Evolutionary conservation across 2,329 filamentous ascomycete genomes (phyloP).

Genomic region (Verticillium zaregamsianum): DNA sequence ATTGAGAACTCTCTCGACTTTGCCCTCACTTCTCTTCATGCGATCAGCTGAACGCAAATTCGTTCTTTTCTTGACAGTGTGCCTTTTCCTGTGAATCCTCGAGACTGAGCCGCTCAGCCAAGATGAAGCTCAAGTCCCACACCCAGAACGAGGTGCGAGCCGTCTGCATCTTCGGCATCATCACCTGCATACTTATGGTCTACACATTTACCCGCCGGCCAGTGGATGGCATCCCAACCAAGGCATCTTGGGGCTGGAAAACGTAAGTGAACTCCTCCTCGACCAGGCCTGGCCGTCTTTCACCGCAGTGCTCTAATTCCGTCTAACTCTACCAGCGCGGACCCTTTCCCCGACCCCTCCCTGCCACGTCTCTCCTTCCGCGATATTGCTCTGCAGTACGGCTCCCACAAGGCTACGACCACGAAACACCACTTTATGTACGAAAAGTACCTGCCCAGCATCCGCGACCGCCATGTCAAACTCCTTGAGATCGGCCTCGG

Average conservation of each 20-base stretch:
- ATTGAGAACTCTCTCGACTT: neutral
- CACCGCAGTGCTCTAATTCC: neutral
- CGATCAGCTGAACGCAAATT: neutral
- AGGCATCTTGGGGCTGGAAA: conserved; percentile 6
- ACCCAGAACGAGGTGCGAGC: neutral
- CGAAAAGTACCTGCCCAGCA: conserved; percentile 28
- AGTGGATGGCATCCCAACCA: neutral
- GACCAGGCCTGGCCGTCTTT: neutral
- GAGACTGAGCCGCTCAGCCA: neutral
- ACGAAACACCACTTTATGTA: conserved; percentile 36
- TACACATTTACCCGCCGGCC: neutral
- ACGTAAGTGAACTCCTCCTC: neutral
- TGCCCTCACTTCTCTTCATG: neutral
- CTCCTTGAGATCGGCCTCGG: conserved; percentile 37
- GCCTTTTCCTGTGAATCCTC: neutral
- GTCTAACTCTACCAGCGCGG: neutral
- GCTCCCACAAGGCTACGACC: conserved; percentile 33
- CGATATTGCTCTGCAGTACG: conserved; percentile 29
- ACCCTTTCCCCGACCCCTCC: neutral
- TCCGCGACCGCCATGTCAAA: conserved; percentile 28
- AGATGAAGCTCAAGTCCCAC: neutral
- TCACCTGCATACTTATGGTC: conserved; percentile 2
- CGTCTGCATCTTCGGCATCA: conserved; percentile 3
- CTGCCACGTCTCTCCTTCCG: conserved; percentile 18
- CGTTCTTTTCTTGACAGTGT: neutral